Evolutionary conservation across 2,329 filamentous ascomycete species (phyloP), one percentile per base, ranked within the genome.

Genomic region (Calonectria pseudoreteaudii): DNA sequence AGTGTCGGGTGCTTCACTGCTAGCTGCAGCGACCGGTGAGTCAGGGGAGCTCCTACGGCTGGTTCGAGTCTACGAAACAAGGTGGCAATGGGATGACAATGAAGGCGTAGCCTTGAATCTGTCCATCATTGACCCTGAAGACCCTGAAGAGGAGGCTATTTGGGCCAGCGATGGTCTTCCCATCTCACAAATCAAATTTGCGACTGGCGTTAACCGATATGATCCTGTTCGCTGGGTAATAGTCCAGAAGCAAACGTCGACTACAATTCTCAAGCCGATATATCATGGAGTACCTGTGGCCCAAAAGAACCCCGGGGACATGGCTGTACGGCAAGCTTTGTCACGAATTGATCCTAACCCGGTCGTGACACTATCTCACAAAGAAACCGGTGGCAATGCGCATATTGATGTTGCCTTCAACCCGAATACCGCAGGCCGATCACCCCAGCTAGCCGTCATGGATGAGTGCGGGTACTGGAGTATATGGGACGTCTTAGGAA

Each of bases 341-440:
- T 91, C 91, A 0, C 86, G 86, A 66, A 86, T 95, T 20, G 86
- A 89, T 49, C 84, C 89, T 3, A 91, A 91, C 56, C 88, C 88
- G 0, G 79, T 94, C 3, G 81, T 91, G 9, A 87, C 85, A 13
- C 82, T 95, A n/a, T 82, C 85, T 0, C 85, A 86, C 18, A 81
- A 86, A 3, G 83, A 89, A 36, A 92, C 90, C 0, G 91, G 90
- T 2, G 89, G 89, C 1, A 85, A 83, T 36, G 80, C 87, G 0
- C 92, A 94, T 78, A 88, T 88, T 0, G 92, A 95, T 82, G 86
- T 94, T 4, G 84, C 90, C 0, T 94, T 95, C 81, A 93, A 92
- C 75, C 90, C 93, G 0, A 83, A 83, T 5, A 80, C 80, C 7
- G 76, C 73, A 23, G 80, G 84, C 72, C 76, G 90, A 85, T 81